These are phyloP conservation scores for Phytophthora aleatoria DNA, from an alignment of 352 stramenopile species.

Conservation along the genomic window DNA sequence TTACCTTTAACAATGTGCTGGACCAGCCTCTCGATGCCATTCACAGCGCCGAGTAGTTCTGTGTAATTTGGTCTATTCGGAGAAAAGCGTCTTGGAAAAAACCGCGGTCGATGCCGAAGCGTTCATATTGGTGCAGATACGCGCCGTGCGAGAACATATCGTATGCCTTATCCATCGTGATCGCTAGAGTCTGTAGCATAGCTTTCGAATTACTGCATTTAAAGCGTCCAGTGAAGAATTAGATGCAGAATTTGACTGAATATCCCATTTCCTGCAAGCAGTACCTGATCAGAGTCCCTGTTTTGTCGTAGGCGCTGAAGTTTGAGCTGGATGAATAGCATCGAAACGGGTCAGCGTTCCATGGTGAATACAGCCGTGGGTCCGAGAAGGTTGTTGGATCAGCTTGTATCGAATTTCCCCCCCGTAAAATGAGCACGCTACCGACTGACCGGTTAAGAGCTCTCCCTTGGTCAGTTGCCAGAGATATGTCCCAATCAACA, in stretches of 20 bases:
- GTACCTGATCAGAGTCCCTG: slow-evolving; percentile 57
- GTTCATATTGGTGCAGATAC: slow-evolving; percentile 72
- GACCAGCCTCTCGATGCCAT: neutral
- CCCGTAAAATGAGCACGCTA: slow-evolving; percentile 60
- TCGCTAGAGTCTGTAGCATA: slow-evolving; percentile 50
- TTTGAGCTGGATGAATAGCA: slow-evolving; percentile 29
- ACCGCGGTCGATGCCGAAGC: slow-evolving; percentile 52
- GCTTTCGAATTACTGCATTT: slow-evolving; percentile 67
- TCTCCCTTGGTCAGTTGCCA: slow-evolving; percentile 31
- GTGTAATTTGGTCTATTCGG: slow-evolving; percentile 69
- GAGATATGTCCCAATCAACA: slow-evolving; percentile 59
- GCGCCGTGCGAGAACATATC: slow-evolving; percentile 69
- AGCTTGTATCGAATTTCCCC: slow-evolving; percentile 25
- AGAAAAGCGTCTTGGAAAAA: slow-evolving; percentile 77
- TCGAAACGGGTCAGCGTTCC: slow-evolving; percentile 42
- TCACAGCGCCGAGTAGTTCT: slow-evolving; percentile 56
- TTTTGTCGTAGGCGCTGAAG: slow-evolving; percentile 80
- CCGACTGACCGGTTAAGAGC: slow-evolving; percentile 47
- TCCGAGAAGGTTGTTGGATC: slow-evolving; percentile 47
- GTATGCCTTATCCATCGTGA: slow-evolving; percentile 62
- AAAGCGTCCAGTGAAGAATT: neutral
- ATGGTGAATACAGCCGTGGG: slow-evolving; percentile 50
- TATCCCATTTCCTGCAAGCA: neutral
- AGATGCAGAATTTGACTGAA: neutral
- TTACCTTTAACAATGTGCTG: neutral